Evolutionary conservation across 1,284 basidiomycete species (phyloP), one percentile per base, ranked within the genome.

Genomic region (Stereum hirsutum): DNA sequence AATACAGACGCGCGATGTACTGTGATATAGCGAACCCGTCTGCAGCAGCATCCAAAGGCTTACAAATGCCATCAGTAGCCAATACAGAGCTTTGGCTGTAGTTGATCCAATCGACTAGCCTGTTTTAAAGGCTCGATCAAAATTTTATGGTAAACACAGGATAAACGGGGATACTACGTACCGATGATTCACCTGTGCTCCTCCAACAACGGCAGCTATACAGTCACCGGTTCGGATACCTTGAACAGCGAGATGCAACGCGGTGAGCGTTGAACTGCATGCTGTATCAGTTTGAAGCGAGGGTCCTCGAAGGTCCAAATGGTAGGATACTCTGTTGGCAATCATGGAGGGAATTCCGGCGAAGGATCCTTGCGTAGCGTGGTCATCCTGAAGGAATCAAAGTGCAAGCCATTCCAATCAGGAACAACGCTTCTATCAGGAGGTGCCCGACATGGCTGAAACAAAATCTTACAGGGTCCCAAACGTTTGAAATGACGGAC

Each of bases 251-350:
- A 74, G 60, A 49, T 75, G 70, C 31, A 67, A 59, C 5, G 68
- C 69, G 5, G 62, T 66, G 5, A 70, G 54, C 31, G 61, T 65
- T 24, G 69, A 72, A 38, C 66, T 72, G 48, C 74, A 75, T 5
- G 69, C 73, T 1, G 72, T 74, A 47, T 75, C 72, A 0, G 66
- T 52, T 8, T 68, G 65, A 20, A 75, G 46, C 2, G 72, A 72
- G 14, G 71, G 73, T 6, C 66, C 65, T 1, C 54, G 56, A 19
- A 75, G 54, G 49, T 75, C 70, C 31, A 75, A 59, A 35, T 68
- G 63, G 45, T 72, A 71, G 10, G 73, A 72, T 14, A 75, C 58
- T 19, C 63, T 58, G 51, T 74, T 74, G 5, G 71, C 69, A 10
- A 68, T 52, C 54, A 65, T 66, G n/a, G 54, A 52, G 5, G 65